These are phyloP conservation scores for Tricholoma furcatifolium DNA, from an alignment of 768 basidiomycete genomes.

Conservation along the genomic window DNA sequence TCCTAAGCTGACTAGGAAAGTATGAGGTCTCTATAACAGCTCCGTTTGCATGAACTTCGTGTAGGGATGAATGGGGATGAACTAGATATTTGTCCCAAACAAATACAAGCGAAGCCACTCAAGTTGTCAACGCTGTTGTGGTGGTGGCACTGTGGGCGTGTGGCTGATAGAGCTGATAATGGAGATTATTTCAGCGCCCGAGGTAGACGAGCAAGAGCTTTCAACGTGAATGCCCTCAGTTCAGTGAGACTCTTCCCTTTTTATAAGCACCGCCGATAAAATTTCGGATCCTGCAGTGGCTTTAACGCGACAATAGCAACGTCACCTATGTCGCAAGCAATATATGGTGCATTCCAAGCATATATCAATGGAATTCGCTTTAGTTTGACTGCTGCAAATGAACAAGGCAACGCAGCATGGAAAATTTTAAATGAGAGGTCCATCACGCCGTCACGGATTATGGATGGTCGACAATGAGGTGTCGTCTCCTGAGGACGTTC, in stretches of 20 bases:
- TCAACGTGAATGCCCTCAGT: background rate
- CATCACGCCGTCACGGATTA: conserved; percentile 8
- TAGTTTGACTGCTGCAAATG: conserved; percentile 10
- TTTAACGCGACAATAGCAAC: background rate
- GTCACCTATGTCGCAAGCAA: background rate
- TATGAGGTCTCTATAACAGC: too few species aligned
- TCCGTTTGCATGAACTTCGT: too few species aligned
- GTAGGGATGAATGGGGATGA: too few species aligned
- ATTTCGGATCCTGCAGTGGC: background rate
- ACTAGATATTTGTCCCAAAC: too few species aligned
- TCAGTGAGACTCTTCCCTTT: background rate
- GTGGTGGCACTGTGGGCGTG: too few species aligned
- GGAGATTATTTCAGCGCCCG: too few species aligned
- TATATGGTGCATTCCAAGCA: background rate
- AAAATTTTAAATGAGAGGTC: conserved; percentile 15
- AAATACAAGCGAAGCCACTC: too few species aligned
- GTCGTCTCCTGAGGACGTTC: background rate
- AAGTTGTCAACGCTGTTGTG: too few species aligned
- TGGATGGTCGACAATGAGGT: background rate
- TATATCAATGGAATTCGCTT: background rate
- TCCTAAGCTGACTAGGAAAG: too few species aligned
- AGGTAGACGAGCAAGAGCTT: background rate
- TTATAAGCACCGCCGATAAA: background rate
- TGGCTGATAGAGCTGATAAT: too few species aligned
- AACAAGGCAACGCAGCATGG: conserved; percentile 3